phyloP scores from a whole-genome alignment of 345 rosid species.

The Eucalyptus caleyi region DNA sequence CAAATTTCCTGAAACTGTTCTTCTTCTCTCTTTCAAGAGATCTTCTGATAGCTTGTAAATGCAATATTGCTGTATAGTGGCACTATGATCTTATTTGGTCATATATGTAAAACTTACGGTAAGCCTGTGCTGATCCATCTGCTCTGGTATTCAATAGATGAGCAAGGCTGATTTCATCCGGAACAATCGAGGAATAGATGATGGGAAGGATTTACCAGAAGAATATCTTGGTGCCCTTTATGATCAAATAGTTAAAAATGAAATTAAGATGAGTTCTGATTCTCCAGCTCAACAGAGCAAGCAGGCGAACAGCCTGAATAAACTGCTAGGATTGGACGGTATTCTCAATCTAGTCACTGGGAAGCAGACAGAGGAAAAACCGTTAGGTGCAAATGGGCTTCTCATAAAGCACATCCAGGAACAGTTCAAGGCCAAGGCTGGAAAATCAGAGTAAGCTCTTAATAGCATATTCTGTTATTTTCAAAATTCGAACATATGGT shows the following conservation, averaged over 20 bases:
- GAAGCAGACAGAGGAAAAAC: conserved; percentile 84
- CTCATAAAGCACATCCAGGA: conserved; percentile 91
- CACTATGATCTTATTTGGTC: background rate
- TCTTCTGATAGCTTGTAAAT: background rate
- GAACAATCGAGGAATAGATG: conserved; percentile 91
- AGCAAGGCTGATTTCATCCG: conserved; percentile 76
- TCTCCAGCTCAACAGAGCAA: conserved; percentile 69
- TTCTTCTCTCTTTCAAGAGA: background rate
- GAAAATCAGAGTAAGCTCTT: conserved; percentile 76
- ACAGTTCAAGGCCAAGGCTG: conserved; percentile 86
- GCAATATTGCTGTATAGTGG: background rate
- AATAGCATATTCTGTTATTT: background rate
- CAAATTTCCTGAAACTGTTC: background rate
- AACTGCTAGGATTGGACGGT: conserved; percentile 83
- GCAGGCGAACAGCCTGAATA: conserved; percentile 83
- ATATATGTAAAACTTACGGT: background rate
- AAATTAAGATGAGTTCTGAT: conserved; percentile 85
- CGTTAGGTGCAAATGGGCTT: conserved; percentile 90
- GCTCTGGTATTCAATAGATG: conserved; percentile 46
- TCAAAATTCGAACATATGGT: background rate
- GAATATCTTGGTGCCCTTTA: conserved; percentile 72
- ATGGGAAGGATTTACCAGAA: conserved; percentile 95
- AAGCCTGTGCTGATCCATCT: conserved; percentile 9
- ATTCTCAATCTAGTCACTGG: conserved; percentile 77
- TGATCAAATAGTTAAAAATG: conserved; percentile 84